Evolutionary conservation across 768 basidiomycete species (phyloP), one percentile per base, ranked within the genome.

Genomic region (Antrodiella citrinella): DNA sequence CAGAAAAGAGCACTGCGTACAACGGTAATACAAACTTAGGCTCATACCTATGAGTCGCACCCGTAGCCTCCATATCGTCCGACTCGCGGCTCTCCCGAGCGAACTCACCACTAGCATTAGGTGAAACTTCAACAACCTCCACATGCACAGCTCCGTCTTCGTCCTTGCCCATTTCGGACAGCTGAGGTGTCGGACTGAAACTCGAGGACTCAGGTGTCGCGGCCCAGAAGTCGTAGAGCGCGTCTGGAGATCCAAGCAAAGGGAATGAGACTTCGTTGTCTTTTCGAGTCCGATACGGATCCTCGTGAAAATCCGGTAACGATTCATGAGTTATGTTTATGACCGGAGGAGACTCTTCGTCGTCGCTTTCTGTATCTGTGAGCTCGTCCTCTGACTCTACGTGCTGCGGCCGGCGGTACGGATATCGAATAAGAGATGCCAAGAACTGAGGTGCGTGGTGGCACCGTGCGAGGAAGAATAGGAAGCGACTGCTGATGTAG

Each of bases 391-490:
- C 25, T 38, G 30, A 35, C 24, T 22, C 30, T 3, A 20, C 39
- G 26, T 12, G 47, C 9, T 7, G 41, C 21, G 15, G 9, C 9
- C 5, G 7, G 5, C 47, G 18, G 45, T 2, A 18, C 2, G 59
- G 60, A 40, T 60, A 53, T 21, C 54, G 51, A 26, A 59, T 40
- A n/a, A 63, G 56, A 15, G 54, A 55, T 0, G 55, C 54, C 21
- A 63, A 55, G 44, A 60, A 54, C 25, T 51, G 42, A 0, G 62
- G 62, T 4, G 62, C 62, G 49, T 79, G 72, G 1, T 70, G 70
- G 45, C 72, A 67, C 40, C 76, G 65, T 2, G 81, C 77, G 44
- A 82, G 69, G 60, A 73, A 76, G 64, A 78, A 79, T 10, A 81
- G 66, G 26, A 67, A 65, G 25, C 71, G 64, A 25, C 75, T 75